phyloP scores from a whole-genome alignment of 106 monocot genomes.

The Acorus calamus region DNA sequence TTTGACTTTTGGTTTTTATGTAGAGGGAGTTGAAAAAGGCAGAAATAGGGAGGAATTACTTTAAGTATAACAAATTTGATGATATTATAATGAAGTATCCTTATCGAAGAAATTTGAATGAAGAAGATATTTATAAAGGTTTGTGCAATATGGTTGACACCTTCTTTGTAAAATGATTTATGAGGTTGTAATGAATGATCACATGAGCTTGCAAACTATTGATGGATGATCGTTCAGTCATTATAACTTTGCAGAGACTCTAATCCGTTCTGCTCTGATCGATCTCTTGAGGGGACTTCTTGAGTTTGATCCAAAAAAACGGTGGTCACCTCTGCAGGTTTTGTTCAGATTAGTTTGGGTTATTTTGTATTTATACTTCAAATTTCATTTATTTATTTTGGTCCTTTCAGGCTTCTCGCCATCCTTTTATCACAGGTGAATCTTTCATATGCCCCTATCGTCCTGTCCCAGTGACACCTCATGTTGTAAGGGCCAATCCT shows the following conservation, averaged over 20 bases:
- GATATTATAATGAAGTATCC: constrained; percentile 78
- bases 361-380: not conserved
- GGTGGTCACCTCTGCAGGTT: constrained; percentile 98
- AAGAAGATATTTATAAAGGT: constrained; percentile 83
- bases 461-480: constrained; percentile 57
- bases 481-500: constrained; percentile 52
- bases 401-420: constrained; percentile 60
- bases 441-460: constrained; percentile 58
- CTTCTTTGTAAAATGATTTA: not conserved
- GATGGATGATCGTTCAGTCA: not conserved
- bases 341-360: too few relatives aligned
- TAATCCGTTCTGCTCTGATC: constrained; percentile 59
- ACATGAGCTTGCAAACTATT: too few relatives aligned
- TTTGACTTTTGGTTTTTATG: constrained; percentile 12
- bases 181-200: not conserved
- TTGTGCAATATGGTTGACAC: not conserved
- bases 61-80: constrained; percentile 61
- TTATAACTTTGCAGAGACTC: constrained; percentile 34
- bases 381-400: not conserved
- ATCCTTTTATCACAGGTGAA: constrained; percentile 98
- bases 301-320: constrained; percentile 87
- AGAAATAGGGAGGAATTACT: constrained; percentile 71
- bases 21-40: constrained; percentile 73
- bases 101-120: constrained; percentile 54
- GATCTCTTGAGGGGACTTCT: constrained; percentile 92